These are phyloP conservation scores for Beauveria sp. DNA, from an alignment of 2,329 filamentous ascomycete genomes.

Conservation along the genomic window DNA sequence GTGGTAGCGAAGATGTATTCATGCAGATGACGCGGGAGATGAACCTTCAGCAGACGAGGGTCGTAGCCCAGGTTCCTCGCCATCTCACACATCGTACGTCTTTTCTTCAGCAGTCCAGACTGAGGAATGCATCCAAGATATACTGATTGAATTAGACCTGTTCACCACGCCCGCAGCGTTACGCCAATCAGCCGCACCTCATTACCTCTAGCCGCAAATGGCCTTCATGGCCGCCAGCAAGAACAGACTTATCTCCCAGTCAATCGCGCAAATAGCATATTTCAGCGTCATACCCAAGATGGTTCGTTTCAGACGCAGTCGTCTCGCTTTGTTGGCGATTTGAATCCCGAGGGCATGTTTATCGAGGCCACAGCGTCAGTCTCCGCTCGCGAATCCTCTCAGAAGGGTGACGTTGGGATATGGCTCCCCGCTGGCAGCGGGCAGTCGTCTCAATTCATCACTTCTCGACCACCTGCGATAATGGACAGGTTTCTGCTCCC, in stretches of 20 bases:
- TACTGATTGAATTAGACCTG: background rate
- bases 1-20: slow-evolving; percentile 35
- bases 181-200: slow-evolving; percentile 5
- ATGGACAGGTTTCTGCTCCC: slow-evolving; percentile 34
- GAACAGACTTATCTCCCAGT: background rate
- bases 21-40: slow-evolving; percentile 29
- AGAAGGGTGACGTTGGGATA: slow-evolving; percentile 47
- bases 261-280: background rate
- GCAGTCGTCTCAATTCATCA: slow-evolving; percentile 30
- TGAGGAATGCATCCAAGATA: background rate
- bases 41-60: slow-evolving; percentile 21
- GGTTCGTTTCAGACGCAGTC: slow-evolving; percentile 21
- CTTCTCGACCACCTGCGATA: slow-evolving; percentile 28
- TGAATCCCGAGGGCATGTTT: slow-evolving; percentile 54
- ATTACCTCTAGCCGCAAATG: background rate
- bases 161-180: slow-evolving; percentile 1
- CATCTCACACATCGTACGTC: slow-evolving; percentile 25
- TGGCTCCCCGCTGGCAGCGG: slow-evolving; percentile 37
- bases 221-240: background rate
- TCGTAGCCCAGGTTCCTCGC: slow-evolving; percentile 19
- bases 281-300: slow-evolving; percentile 10
- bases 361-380: slow-evolving; percentile 41
- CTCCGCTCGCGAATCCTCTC: slow-evolving; percentile 28
- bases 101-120: background rate
- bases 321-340: slow-evolving; percentile 48